Base-by-base conservation (phyloP, 371 early-diverging fungal species). In the Rhizopus stolonifer region DNA sequence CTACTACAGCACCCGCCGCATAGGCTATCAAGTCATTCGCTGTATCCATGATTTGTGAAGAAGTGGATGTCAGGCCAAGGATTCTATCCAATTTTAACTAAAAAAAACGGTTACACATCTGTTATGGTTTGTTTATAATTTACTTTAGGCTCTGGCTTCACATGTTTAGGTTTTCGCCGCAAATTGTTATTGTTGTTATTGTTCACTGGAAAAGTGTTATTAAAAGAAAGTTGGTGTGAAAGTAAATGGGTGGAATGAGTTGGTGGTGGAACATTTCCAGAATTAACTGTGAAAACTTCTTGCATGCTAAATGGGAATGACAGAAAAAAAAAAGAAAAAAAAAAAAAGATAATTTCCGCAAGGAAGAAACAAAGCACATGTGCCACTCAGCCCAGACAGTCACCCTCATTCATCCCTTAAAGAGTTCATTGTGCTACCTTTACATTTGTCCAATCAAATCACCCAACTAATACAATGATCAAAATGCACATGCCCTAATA, bases 1-100 rank as follows among this genome's bases (percentile, higher is more conserved):
- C 85, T 7, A 86, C 83, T 3, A 84, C 81, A 22, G 85, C 86
- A 26, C 90, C 92, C 24, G 91, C 86, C 22, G 88, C 82, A 72
- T 86, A 88, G 23, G 89, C 90, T 22, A 89, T 72, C 40, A 87
- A 55, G 65, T 82, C 85, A 5, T 76, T 70, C 39, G 85, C 77
- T 39, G 82, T 70, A 5, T 84, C 81, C 42, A 90, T 50, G 21
- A 74, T 69, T 61, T 82, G 79, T 18, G 79, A 70, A 13, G 76
- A 77, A 23, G 70, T 77, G 4, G 83, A 72, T 3, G 87, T 86
- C 22, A 86, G 61, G 0, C 86, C 87, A 13, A 86, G 65, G 46
- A 87, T 77, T 13, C 84, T 77, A 46, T 86, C 86, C 21, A 87
- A 58, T 56, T 77, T 74, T 46, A 86, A 65, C 87, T 86, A 49